Evolutionary conservation across 83 land plant genomes (phyloP).

Genomic region (Larix sibirica): DNA sequence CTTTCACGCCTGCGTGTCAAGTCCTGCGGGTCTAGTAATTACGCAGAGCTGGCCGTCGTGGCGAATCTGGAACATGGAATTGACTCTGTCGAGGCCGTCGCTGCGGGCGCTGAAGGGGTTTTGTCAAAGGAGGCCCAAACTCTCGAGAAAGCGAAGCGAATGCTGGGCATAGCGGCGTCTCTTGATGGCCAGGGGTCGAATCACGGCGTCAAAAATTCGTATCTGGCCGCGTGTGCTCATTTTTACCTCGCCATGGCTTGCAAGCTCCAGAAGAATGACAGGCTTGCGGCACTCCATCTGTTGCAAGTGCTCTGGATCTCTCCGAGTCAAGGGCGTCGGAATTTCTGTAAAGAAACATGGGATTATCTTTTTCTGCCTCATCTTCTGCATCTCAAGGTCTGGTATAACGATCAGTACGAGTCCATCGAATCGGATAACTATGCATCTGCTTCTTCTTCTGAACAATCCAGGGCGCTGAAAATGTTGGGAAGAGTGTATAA

Average conservation of each 20-base stretch:
- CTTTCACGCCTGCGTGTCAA: slow-evolving; percentile 16
- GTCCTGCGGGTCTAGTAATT: not conserved
- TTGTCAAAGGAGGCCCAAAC: slow-evolving; percentile 13
- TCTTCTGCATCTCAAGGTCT: slow-evolving; percentile 46
- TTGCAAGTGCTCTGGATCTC: slow-evolving; percentile 55
- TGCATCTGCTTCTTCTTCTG: not conserved
- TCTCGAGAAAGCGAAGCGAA: slow-evolving; percentile 43
- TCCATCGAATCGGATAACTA: slow-evolving; percentile 13
- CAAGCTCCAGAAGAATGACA: slow-evolving; percentile 54
- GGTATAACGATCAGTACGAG: slow-evolving; percentile 54
- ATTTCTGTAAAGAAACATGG: slow-evolving; percentile 55
- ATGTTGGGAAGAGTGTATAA: slow-evolving; percentile 42
- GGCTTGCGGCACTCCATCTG: slow-evolving; percentile 42
- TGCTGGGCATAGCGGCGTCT: slow-evolving; percentile 41
- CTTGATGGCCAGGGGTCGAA: slow-evolving; percentile 31
- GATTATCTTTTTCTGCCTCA: slow-evolving; percentile 58
- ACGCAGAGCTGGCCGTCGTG: slow-evolving; percentile 36
- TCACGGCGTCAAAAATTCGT: slow-evolving; percentile 37
- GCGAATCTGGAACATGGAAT: slow-evolving; percentile 53
- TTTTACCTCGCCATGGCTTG: slow-evolving; percentile 52
- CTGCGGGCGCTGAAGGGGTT: slow-evolving; percentile 19
- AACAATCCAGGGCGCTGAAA: slow-evolving; percentile 25
- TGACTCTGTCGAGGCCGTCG: slow-evolving; percentile 36
- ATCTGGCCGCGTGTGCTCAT: slow-evolving; percentile 63
- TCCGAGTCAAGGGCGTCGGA: slow-evolving; percentile 47